Conservation (phyloP, 345 rosid species). For the Eucalyptus globulus region DNA sequence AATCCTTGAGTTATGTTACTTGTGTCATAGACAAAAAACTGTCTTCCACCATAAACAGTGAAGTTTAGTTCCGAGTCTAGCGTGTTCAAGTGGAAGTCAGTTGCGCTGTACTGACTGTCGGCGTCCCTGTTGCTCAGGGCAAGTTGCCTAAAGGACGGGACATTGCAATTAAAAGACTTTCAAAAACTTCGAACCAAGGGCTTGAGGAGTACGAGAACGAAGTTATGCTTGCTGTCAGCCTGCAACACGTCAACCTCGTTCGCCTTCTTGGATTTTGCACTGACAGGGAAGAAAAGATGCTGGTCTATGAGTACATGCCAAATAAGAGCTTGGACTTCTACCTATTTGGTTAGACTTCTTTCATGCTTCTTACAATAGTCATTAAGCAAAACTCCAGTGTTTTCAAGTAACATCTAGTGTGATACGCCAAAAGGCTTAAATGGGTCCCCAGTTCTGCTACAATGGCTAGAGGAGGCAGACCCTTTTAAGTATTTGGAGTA, state of each 20-base stretch:
- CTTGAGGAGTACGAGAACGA: slow-evolving; percentile 19
- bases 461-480: background rate
- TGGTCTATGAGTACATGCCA: slow-evolving; percentile 28
- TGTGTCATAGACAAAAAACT: too few relatives aligned
- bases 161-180: slow-evolving; percentile 32
- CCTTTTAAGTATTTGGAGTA: background rate
- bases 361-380: background rate
- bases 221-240: slow-evolving; percentile 18
- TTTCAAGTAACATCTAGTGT: background rate
- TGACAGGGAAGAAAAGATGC: slow-evolving; percentile 22
- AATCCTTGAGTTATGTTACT: background rate
- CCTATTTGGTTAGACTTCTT: slow-evolving; percentile 6
- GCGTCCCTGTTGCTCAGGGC: slow-evolving; percentile 2
- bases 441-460: too few relatives aligned
- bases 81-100: background rate
- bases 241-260: slow-evolving; percentile 29
- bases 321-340: slow-evolving; percentile 20
- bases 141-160: slow-evolving; percentile 7
- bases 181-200: slow-evolving; percentile 23
- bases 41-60: too few relatives aligned
- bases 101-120: background rate
- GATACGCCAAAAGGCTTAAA: too few relatives aligned
- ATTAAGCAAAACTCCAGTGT: background rate
- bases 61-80: too few relatives aligned
- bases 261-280: slow-evolving; percentile 20